Base-by-base conservation (phyloP, 192 early-diverging fungal species). In the Coemansia sp. region DNA sequence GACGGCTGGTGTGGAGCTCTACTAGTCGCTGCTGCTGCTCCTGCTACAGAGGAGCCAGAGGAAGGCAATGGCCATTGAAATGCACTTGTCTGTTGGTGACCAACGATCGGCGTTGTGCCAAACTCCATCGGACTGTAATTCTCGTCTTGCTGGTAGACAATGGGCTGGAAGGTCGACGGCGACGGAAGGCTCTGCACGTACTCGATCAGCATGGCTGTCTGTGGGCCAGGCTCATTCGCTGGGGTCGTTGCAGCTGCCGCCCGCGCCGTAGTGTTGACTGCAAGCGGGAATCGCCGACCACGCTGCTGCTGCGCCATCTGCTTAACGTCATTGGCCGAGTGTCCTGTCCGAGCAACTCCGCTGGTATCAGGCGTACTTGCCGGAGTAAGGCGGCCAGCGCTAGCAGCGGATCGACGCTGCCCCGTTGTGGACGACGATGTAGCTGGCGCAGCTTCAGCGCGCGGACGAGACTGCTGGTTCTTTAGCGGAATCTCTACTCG, bases 81-180 rank as follows among this genome's bases (percentile, higher is more conserved):
- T 10, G 88, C 85, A 13, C 88, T 85, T 4, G 77, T 61, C 50
- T 63, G 50, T 32, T 78, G 78, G n/a, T 86, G 85, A 21, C 86
- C 89, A 21, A 87, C 88, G 6, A 89, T 90, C 0, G 92, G 91
- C 10, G 91, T 93, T 21, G 88, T 80, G 28, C 86, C 86, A 80
- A 92, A 92, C 37, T 90, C 90, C 59, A 94, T 82, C 10, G 92
- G 92, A 66, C 91, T 92, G n/a, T 86, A 89, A 60, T 89, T 77
- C 46, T 91, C 89, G 59, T 78, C 87, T 19, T 86, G 84, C 57
- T 91, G 89, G 66, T 91, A 91, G 50, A 94, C 88, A 43, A 90
- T 86, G 3, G 91, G 88, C 69, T 92, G 92, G 70, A 92, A 91
- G 0, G 88, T 86, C 7, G 89, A 90, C 14, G 92, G 91, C 33